Percentiles rank a stretch among this genome's conserved stretches.
phyloP scores from a whole-genome alignment of 352 stramenopile species.

The Peronosclerospora sorghi region DNA sequence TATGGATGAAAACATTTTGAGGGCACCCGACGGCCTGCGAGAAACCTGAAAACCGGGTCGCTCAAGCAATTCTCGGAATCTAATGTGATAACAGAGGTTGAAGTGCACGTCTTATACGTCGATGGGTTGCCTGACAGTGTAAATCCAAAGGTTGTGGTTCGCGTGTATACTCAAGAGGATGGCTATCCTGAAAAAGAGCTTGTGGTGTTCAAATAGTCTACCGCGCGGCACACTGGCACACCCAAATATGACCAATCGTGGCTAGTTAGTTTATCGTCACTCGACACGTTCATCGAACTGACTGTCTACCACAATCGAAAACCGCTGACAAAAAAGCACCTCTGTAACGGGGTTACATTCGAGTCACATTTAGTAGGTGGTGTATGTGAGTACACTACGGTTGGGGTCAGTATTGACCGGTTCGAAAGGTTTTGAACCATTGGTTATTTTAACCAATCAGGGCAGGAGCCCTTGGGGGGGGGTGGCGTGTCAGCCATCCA shows the following conservation, averaged over 20 bases:
- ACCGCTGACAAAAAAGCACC: conserved; percentile 81
- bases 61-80: no score
- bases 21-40: no score
- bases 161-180: conserved; percentile 40
- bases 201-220: conserved; percentile 64
- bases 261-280: conserved; percentile 56
- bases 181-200: conserved; percentile 37
- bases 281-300: conserved; percentile 71
- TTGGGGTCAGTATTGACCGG: conserved; percentile 56
- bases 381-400: no score
- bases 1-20: no score
- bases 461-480: no score
- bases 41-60: no score
- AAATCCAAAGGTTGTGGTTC: conserved; percentile 61
- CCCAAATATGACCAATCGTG: conserved; percentile 81
- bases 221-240: conserved; percentile 39
- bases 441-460: no score
- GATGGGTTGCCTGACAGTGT: conserved; percentile 55
- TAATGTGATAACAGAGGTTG: conserved; percentile 81
- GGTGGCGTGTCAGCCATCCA: no score
- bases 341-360: no score
- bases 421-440: no score
- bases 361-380: no score
- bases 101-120: conserved; percentile 64
- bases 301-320: conserved; percentile 80